A percentile compares a stretch with the other conserved stretches of the same genome.
phyloP scores from a whole-genome alignment of 169 alveolate genomes.

The Plasmodium relictum region DNA sequence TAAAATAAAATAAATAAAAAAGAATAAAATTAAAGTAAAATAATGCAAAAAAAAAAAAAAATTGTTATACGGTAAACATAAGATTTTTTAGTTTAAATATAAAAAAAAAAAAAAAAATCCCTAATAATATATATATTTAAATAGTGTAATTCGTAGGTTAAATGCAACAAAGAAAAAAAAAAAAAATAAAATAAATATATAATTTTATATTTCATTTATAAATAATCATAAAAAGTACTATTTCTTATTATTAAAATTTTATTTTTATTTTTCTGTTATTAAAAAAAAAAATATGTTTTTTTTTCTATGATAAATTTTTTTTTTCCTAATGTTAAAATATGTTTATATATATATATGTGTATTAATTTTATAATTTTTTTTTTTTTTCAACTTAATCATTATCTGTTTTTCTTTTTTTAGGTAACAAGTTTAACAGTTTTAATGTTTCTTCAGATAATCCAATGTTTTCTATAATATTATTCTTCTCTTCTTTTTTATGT shows the following conservation, averaged over 20 bases:
- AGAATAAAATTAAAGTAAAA: neutral
- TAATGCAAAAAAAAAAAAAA: neutral
- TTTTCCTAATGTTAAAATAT: neutral
- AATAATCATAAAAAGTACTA: too few species aligned
- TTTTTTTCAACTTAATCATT: neutral
- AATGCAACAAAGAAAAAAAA: too few species aligned
- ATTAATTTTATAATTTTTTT: neutral
- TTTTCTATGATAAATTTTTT: neutral
- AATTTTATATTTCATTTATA: too few species aligned
- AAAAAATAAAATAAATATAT: too few species aligned
- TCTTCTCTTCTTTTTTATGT: slow-evolving; percentile 50
- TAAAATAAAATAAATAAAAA: neutral
- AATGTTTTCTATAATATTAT: slow-evolving; percentile 42
- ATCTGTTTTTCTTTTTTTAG: slow-evolving; percentile 51
- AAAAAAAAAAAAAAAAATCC: too few species aligned
- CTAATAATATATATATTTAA: too few species aligned
- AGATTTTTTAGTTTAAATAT: too few species aligned
- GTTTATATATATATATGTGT: neutral
- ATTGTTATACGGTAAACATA: neutral
- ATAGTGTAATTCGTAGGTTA: too few species aligned
- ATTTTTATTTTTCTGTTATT: neutral
- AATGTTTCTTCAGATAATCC: slow-evolving; percentile 73
- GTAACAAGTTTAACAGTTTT: slow-evolving; percentile 58
- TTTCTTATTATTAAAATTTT: too few species aligned
- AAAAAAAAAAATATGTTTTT: neutral